Evolutionary conservation across 768 basidiomycete species (phyloP).

Genomic region (Cubamyces lactineus): DNA sequence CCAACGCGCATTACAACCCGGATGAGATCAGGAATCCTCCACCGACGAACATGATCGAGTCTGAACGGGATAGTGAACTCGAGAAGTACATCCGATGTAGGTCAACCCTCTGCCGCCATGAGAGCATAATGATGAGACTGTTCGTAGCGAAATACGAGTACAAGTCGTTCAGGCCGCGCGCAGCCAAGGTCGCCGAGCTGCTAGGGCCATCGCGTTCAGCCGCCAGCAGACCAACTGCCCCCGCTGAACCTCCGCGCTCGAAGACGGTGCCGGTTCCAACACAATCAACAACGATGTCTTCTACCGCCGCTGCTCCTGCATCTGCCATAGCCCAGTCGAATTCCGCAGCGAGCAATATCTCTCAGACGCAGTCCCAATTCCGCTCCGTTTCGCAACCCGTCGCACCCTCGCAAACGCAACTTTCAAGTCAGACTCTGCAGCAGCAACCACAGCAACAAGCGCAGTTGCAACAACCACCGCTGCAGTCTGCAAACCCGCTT

Average conservation of each 20-base stretch:
- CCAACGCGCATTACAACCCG: conserved; percentile 81
- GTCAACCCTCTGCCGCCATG: conserved; percentile 29
- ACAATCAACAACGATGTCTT: conserved; percentile 13
- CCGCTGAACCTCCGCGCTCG: conserved; percentile 24
- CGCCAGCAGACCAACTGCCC: conserved; percentile 19
- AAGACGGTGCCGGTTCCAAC: conserved; percentile 27
- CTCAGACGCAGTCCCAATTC: conserved; percentile 21
- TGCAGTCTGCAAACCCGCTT: conserved; percentile 15
- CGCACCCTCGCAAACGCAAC: conserved; percentile 3
- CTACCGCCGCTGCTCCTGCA: neutral
- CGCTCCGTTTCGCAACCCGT: conserved; percentile 44
- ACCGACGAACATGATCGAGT: conserved; percentile 76
- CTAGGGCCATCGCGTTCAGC: conserved; percentile 38
- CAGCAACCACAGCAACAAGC: neutral
- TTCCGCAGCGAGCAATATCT: neutral
- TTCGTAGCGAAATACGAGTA: conserved; percentile 78
- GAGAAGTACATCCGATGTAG: conserved; percentile 88
- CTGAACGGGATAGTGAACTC: conserved; percentile 85
- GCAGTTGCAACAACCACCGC: conserved; percentile 13
- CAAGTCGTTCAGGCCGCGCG: conserved; percentile 59
- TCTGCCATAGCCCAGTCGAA: conserved; percentile 10
- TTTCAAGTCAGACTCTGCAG: conserved; percentile 3
- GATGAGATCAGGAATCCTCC: conserved; percentile 83
- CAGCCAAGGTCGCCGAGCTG: conserved; percentile 34
- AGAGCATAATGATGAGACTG: neutral